Evolutionary conservation across 768 basidiomycete species (phyloP).

Genomic region (Porphyrellus cyaneotinctus): DNA sequence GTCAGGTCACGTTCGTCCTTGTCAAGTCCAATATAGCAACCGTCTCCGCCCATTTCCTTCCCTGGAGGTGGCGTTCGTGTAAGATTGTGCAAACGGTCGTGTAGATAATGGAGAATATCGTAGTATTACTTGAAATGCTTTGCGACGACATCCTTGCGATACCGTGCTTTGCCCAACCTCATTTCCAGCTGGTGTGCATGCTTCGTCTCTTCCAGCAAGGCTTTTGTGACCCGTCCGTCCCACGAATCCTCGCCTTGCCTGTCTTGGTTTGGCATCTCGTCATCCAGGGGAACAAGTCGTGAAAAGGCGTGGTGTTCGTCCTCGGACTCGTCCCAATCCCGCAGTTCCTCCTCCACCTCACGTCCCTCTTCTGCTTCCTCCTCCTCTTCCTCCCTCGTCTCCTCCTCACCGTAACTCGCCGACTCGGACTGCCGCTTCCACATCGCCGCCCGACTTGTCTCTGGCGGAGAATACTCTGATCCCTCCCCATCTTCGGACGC

Average conservation of each 20-base stretch:
- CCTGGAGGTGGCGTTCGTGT: neutral
- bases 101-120: neutral
- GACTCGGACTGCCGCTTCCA: conserved; percentile 20
- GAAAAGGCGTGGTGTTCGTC: conserved; percentile 12
- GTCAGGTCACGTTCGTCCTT: conserved; percentile 9
- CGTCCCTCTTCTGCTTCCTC: conserved; percentile 10
- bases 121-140: conserved; percentile 5
- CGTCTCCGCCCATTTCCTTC: neutral
- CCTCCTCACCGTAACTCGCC: neutral
- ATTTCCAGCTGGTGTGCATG: conserved; percentile 13
- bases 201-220: neutral
- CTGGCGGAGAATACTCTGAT: conserved; percentile 26
- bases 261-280: neutral
- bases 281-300: neutral
- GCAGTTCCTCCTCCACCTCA: conserved; percentile 10
- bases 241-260: neutral
- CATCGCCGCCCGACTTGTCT: conserved; percentile 26
- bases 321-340: neutral
- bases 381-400: neutral
- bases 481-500: conserved; percentile 12
- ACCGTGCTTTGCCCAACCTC: conserved; percentile 13
- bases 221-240: neutral
- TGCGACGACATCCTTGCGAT: conserved; percentile 8
- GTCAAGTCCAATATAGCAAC: neutral
- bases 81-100: neutral